Evolutionary conservation across 2,329 filamentous ascomycete species (phyloP).

Genomic region (Chaetoscypha palmicola): DNA sequence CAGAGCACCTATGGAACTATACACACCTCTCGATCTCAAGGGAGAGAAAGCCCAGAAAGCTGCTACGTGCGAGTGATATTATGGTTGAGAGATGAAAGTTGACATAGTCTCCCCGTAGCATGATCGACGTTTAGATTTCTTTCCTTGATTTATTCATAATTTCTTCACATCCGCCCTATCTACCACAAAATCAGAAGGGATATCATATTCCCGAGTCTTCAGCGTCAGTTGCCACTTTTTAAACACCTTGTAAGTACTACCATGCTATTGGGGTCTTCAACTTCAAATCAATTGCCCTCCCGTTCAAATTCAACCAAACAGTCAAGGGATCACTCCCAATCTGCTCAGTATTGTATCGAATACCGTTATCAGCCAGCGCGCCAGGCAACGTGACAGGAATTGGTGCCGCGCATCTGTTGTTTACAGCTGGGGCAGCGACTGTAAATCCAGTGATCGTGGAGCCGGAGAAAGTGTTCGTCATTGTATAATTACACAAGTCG

Average conservation of each 20-base stretch:
- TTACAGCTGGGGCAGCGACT: constrained; percentile 36
- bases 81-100: too few species aligned
- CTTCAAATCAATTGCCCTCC: constrained; percentile 16
- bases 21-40: too few species aligned
- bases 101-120: too few species aligned
- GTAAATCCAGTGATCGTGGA: constrained; percentile 9
- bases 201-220: too few species aligned
- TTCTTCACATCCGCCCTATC: too few species aligned
- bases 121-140: too few species aligned
- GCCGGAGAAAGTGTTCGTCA: not conserved
- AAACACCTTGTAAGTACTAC: not conserved
- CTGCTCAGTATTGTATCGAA: constrained; percentile 30
- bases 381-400: constrained; percentile 29
- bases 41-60: too few species aligned
- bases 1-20: too few species aligned
- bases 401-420: constrained; percentile 6
- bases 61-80: too few species aligned
- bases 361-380: constrained; percentile 1
- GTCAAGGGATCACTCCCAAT: constrained; percentile 42
- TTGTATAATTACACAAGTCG: constrained; percentile 14
- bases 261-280: constrained; percentile 5
- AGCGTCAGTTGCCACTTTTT: too few species aligned
- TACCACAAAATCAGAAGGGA: too few species aligned
- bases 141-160: too few species aligned
- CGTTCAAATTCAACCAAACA: constrained; percentile 39